Base-by-base conservation (phyloP, 352 stramenopile species). In the Paralagenidium karlingii region DNA sequence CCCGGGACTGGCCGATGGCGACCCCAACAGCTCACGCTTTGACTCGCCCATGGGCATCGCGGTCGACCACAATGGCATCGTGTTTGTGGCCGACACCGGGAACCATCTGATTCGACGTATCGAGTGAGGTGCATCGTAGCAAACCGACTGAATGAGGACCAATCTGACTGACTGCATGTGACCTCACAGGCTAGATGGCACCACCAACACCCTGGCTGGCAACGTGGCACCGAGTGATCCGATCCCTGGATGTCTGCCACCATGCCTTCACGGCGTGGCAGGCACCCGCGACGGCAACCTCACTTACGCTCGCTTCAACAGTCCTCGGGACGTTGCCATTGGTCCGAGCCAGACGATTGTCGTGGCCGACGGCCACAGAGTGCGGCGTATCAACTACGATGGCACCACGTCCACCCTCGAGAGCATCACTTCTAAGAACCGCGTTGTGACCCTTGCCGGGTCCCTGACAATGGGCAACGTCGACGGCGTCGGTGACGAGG, bases 81-180 rank as follows among this genome's bases (percentile, higher is more conserved):
- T 97, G 8, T 96, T 95, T 34, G 90, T 98, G 3, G 92, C 94
- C 0, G 94, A 98, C 49, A 97, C 87, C 7, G 89, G 96, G 25
- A 98, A 98, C 48, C 83, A 97, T 48, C 52, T 97, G 3, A 75
- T 98, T 22, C 68, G 94, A 8, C 58, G 64, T 15, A 73, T 97
- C 26, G 65, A 70, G 40, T 87, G 67, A 40, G 66, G 64, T 34
- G n/a, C n/a, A n/a, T n/a, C n/a, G n/a, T n/a, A 55, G 49, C 34
- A 82, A 67, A 15, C 42, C 80, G 44, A 13, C 21, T 33, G 7
- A 42, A 41, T 42, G 24, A 33, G 24, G 21, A 45, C 36, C 18
- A 20, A 8, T 7, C 11, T 8, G 15, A 13, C 5, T 25, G n/a
- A n/a, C n/a, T n/a, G n/a, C n/a, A 8, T 16, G 12, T 24, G 28